These are phyloP conservation scores for Hemileccinum hortonii DNA, from an alignment of 1,284 basidiomycete species.

Conservation along the genomic window DNA sequence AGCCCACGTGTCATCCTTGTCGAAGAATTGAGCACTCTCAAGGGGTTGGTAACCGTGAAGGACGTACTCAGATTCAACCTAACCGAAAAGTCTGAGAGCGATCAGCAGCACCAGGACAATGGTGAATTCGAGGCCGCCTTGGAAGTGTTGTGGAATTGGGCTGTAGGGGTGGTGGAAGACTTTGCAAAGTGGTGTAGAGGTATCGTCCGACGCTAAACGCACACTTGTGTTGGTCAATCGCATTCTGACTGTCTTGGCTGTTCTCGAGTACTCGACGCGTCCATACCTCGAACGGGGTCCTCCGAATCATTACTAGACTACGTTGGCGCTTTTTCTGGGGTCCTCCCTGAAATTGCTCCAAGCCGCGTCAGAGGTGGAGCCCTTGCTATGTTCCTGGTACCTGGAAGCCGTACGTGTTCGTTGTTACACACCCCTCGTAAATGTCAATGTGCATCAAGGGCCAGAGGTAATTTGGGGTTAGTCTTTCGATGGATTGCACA, in stretches of 20 bases:
- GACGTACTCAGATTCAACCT: slow-evolving; percentile 88
- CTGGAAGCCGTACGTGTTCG: neutral
- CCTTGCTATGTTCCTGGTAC: neutral
- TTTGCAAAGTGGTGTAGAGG: slow-evolving; percentile 26
- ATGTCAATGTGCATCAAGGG: neutral
- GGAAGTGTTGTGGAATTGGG: slow-evolving; percentile 63
- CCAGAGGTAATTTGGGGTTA: neutral
- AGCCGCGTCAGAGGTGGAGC: too few relatives aligned
- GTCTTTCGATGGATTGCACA: neutral
- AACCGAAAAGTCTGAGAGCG: slow-evolving; percentile 52
- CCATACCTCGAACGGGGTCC: too few relatives aligned
- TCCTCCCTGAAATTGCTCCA: neutral
- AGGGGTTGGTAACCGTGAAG: slow-evolving; percentile 92
- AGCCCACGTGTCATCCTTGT: slow-evolving; percentile 95
- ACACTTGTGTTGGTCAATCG: neutral
- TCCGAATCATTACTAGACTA: neutral
- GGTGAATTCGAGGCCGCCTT: slow-evolving; percentile 62
- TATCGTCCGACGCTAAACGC: slow-evolving; percentile 17
- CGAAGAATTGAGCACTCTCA: slow-evolving; percentile 78
- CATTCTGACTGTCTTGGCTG: neutral
- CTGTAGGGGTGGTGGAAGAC: slow-evolving; percentile 15
- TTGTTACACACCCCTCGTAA: neutral
- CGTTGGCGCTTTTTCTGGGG: neutral
- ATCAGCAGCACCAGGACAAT: slow-evolving; percentile 55
- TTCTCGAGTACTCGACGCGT: neutral